Percentiles rank a stretch among this genome's conserved stretches.
Evolutionary conservation across 805 yeast genomes (phyloP).

Genomic region (Pichia scutulata): DNA sequence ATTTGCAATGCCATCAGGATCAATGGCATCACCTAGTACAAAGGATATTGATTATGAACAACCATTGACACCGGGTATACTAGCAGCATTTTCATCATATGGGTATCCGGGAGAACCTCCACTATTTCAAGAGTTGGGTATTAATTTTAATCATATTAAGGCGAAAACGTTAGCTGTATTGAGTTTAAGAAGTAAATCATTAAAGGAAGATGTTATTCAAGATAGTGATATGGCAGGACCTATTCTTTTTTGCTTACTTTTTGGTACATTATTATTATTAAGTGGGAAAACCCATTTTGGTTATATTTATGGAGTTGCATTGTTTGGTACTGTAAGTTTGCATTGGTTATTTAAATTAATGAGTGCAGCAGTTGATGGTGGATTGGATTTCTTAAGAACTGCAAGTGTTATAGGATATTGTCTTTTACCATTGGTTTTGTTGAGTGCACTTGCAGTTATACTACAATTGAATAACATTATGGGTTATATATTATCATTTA

Average conservation of each 20-base stretch:
- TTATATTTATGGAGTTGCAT: slow-evolving; percentile 91
- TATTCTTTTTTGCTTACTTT: slow-evolving; percentile 73
- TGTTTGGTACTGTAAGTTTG: slow-evolving; percentile 79
- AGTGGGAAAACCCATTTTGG: slow-evolving; percentile 97
- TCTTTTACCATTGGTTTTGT: slow-evolving; percentile 75
- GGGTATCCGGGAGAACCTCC: slow-evolving; percentile 97
- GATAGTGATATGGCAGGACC: slow-evolving; percentile 97
- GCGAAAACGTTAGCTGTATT: slow-evolving; percentile 80
- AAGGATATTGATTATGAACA: slow-evolving; percentile 1
- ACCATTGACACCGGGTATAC: slow-evolving; percentile 43
- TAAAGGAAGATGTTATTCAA: slow-evolving; percentile 68
- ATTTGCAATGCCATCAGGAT: slow-evolving; percentile 8
- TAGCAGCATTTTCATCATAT: slow-evolving; percentile 87
- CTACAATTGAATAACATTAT: slow-evolving; percentile 59
- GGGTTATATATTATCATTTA: slow-evolving; percentile 62
- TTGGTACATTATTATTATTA: slow-evolving; percentile 73
- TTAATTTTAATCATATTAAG: slow-evolving; percentile 82
- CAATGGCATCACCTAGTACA: slow-evolving; percentile 2
- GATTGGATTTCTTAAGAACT: slow-evolving; percentile 56
- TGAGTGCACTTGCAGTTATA: slow-evolving; percentile 65
- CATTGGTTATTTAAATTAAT: slow-evolving; percentile 81
- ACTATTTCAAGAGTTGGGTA: slow-evolving; percentile 84
- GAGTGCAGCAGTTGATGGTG: slow-evolving; percentile 43
- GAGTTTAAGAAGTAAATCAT: slow-evolving; percentile 53
- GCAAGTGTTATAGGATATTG: slow-evolving; percentile 94